Evolutionary conservation across 441 rosid genomes (phyloP).

Genomic region (Pelargonium citronellum): DNA sequence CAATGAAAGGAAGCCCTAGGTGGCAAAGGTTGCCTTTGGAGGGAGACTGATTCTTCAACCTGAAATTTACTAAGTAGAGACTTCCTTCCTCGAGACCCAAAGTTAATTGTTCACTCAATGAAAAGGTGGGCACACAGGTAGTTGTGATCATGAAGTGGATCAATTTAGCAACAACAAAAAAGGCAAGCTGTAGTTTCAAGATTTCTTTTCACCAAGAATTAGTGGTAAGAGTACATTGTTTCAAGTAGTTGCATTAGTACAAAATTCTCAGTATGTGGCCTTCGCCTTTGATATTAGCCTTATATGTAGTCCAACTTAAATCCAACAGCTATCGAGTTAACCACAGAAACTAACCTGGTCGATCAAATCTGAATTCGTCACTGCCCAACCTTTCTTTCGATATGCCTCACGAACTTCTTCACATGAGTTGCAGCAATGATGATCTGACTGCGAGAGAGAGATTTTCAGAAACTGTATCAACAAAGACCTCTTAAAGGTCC

Average conservation of each 20-base stretch:
- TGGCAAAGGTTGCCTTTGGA: no score
- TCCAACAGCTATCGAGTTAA: neutral
- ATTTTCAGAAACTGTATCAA: neutral
- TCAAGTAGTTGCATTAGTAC: neutral
- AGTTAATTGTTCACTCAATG: no score
- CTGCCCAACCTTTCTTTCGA: constrained; percentile 88
- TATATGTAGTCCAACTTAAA: neutral
- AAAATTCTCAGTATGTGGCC: neutral
- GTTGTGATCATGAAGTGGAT: no score
- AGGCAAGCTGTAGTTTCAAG: no score
- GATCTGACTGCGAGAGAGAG: constrained; percentile 49
- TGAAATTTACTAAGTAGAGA: no score
- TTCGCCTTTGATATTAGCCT: neutral
- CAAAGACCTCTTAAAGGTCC: neutral
- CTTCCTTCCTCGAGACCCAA: no score
- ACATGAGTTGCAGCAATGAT: constrained; percentile 80
- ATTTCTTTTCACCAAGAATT: neutral
- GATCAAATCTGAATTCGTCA: constrained; percentile 69
- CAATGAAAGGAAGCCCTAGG: no score
- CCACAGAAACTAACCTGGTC: constrained; percentile 57
- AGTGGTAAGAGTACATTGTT: neutral
- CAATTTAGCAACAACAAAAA: no score
- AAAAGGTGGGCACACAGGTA: no score
- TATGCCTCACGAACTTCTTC: constrained; percentile 98
- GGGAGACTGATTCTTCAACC: no score